Evolutionary conservation across 352 stramenopile genomes (phyloP).

Genomic region (Pythium aquatile): DNA sequence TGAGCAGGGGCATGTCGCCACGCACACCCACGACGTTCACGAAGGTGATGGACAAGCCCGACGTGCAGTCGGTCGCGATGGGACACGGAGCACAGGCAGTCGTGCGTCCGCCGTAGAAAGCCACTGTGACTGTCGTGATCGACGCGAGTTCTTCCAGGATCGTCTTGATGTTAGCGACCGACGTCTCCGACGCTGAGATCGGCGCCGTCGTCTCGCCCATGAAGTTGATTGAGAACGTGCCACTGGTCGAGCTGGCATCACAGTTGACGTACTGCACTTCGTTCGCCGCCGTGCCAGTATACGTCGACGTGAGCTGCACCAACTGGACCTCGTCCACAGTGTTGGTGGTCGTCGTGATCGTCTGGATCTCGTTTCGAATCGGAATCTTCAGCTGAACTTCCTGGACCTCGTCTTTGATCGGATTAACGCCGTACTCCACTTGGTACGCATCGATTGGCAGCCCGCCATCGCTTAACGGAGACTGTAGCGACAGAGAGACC

Average conservation of each 20-base stretch:
- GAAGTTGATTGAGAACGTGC: constrained; percentile 87
- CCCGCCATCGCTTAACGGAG: constrained; percentile 85
- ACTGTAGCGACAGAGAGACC: constrained; percentile 73
- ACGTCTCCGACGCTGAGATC: constrained; percentile 83
- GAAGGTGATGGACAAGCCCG: constrained; percentile 91
- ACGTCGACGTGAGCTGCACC: constrained; percentile 82
- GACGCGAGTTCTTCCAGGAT: constrained; percentile 88
- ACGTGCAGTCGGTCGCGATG: constrained; percentile 40
- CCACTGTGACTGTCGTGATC: constrained; percentile 85
- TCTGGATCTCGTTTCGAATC: constrained; percentile 70
- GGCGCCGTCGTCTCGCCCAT: constrained; percentile 85
- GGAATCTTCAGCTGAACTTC: constrained; percentile 58
- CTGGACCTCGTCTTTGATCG: constrained; percentile 85
- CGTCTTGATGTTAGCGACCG: constrained; percentile 68
- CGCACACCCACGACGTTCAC: constrained; percentile 62
- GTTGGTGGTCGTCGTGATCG: constrained; percentile 69
- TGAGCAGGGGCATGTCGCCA: constrained; percentile 90
- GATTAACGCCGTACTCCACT: constrained; percentile 86
- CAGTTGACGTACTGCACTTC: constrained; percentile 93
- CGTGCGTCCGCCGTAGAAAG: constrained; percentile 48
- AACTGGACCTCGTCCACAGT: constrained; percentile 87
- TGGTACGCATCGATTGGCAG: constrained; percentile 85
- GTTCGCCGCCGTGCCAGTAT: constrained; percentile 39
- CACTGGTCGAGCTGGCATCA: constrained; percentile 71
- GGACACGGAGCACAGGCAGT: constrained; percentile 77